Evolutionary conservation across 441 rosid species (phyloP), one percentile per base, ranked within the genome.

Genomic region (Hura crepitans): DNA sequence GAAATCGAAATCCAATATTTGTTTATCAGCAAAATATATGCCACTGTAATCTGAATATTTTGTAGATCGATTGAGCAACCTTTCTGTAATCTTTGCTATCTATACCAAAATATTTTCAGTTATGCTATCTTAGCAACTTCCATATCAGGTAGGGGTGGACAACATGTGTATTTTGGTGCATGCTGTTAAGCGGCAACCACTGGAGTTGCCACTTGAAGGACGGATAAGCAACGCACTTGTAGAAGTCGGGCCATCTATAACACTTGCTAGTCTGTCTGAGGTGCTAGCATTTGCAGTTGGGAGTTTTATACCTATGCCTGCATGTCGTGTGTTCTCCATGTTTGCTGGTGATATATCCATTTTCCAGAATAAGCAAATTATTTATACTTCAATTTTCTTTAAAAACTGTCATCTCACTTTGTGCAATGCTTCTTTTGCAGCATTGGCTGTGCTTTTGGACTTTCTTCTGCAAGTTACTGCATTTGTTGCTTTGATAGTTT

Each of bases 241-340:
- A 76, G 99, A 95, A 82, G 99, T 92, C 80, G 99, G 99, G 61
- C 99, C 99, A 75, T 95, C 98, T 23, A 95, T 95, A 59, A 95
- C 99, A 67, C 98, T 95, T 68, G 99, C 99, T 73, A 95, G 98
- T 83, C 82, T 92, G 69, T 83, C 97, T 18, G 99, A 95, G 81
- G 90, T 92, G 74, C 71, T 90, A 76, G 99, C 97, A 67, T 95
- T 95, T 87, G 97, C 99, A 43, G 96, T 92, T 80, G 99, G 98
- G 72, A 88, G 89, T 80, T 95, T 89, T 69, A 90, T 90, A 23
- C 92, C 95, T 50, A 95, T 95, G 99, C 99, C 99, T 51, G 99
- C 99, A 46, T 94, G 97, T 78, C 92, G 98, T 76, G 93, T 95
- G 10, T 95, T 95, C 83, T 95, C 99, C 74, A 89, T 95, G 98